Conservation (phyloP, 192 early-diverging fungal genomes). For the Umbelopsis vinacea region DNA sequence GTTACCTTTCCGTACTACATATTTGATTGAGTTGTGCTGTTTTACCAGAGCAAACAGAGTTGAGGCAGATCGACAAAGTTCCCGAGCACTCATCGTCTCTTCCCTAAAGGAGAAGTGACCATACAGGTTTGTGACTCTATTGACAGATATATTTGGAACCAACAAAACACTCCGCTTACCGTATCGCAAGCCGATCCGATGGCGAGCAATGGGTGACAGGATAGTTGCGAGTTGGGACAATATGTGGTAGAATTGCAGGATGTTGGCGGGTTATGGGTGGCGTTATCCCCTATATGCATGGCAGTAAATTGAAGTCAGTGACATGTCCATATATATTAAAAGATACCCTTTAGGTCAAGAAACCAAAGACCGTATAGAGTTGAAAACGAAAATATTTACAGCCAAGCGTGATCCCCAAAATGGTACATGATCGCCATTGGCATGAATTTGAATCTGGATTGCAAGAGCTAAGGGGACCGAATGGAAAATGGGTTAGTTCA, state of each 20-base stretch:
- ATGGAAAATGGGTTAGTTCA: neutral
- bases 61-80: neutral
- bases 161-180: neutral
- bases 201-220: neutral
- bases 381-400: conserved; percentile 6
- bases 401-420: conserved; percentile 15
- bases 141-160: too few species aligned
- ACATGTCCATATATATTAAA: too few species aligned
- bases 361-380: too few species aligned
- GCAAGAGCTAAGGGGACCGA: neutral
- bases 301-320: neutral
- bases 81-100: conserved; percentile 17
- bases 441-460: neutral
- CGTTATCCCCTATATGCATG: conserved; percentile 4
- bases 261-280: neutral
- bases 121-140: too few species aligned
- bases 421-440: conserved; percentile 22
- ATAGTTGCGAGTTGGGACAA: conserved; percentile 5
- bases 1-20: neutral
- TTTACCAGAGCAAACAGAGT: neutral
- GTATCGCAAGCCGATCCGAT: neutral
- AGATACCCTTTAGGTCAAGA: too few species aligned
- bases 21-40: neutral
- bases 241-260: neutral
- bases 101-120: neutral